Conservation (phyloP, 2,329 filamentous ascomycete genomes). For the Cytospora leucostoma region DNA sequence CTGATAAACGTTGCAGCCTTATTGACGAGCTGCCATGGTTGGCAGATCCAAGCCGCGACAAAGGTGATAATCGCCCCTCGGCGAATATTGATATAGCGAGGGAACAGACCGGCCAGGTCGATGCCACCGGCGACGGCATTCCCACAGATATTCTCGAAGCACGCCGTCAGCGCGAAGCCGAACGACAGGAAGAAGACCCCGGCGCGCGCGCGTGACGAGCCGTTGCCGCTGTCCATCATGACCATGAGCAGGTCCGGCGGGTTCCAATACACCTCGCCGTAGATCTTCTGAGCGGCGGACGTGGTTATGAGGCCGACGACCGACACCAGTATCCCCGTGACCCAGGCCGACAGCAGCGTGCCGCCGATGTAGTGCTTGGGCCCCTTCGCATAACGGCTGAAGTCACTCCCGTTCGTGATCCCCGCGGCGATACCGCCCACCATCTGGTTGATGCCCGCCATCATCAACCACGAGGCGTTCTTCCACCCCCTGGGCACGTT, state of each 20-base stretch:
- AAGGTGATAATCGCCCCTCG: constrained; percentile 37
- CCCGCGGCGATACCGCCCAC: constrained; percentile 44
- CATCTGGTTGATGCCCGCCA: constrained; percentile 47
- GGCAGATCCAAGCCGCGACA: constrained; percentile 35
- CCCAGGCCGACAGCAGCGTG: constrained; percentile 41
- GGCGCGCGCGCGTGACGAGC: constrained; percentile 36
- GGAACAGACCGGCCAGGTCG: constrained; percentile 31
- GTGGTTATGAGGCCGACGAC: constrained; percentile 46
- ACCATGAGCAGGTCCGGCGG: constrained; percentile 46
- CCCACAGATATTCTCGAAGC: constrained; percentile 46
- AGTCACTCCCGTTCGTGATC: constrained; percentile 47
- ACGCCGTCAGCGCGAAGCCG: constrained; percentile 42
- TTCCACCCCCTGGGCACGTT: constrained; percentile 39
- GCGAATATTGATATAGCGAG: constrained; percentile 36
- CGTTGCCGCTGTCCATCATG: constrained; percentile 47
- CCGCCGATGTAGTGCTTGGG: constrained; percentile 42
- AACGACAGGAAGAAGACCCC: constrained; percentile 37
- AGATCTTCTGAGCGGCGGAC: constrained; percentile 46
- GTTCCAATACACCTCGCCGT: constrained; percentile 50
- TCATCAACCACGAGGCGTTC: constrained; percentile 47
- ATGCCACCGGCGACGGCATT: constrained; percentile 36
- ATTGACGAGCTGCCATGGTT: constrained; percentile 39
- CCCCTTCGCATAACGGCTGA: constrained; percentile 44
- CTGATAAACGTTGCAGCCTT: constrained; percentile 35
- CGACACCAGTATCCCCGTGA: constrained; percentile 44